Percentiles rank a stretch among this genome's conserved stretches.
Evolutionary conservation across 2,329 filamentous ascomycete species (phyloP).

Genomic region (Knufia fluminis): DNA sequence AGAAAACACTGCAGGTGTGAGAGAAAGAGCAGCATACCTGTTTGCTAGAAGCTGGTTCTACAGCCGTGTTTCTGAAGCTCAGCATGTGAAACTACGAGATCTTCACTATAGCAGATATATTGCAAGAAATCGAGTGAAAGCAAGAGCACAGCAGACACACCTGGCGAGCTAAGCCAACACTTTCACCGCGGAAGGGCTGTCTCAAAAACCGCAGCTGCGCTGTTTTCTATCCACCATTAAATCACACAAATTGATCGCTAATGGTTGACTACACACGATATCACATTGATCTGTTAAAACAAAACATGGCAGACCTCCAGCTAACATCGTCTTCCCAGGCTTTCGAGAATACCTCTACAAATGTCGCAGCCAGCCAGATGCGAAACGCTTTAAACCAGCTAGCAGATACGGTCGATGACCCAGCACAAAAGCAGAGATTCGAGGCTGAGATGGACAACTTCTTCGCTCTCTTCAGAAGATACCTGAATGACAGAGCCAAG

Average conservation of each 20-base stretch:
- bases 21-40: neutral
- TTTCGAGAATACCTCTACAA: slow-evolving; percentile 98
- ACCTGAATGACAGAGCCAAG: slow-evolving; percentile 98
- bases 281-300: too few relatives aligned
- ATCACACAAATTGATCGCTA: too few relatives aligned
- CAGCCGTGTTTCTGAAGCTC: neutral
- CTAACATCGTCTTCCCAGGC: slow-evolving; percentile 49
- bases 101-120: neutral
- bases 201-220: neutral
- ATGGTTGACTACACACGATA: too few relatives aligned
- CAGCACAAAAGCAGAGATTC: slow-evolving; percentile 67
- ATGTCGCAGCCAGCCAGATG: slow-evolving; percentile 97
- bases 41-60: neutral
- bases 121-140: neutral
- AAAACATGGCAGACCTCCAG: slow-evolving; percentile 10
- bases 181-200: neutral
- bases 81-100: neutral
- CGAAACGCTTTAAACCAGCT: slow-evolving; percentile 92
- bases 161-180: neutral
- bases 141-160: neutral
- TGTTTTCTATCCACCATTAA: neutral
- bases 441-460: slow-evolving; percentile 99
- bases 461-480: slow-evolving; percentile 95
- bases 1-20: neutral
- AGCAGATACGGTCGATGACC: slow-evolving; percentile 78